phyloP scores from a whole-genome alignment of 2,329 filamentous ascomycete species.

The Fusarium mundagurra region DNA sequence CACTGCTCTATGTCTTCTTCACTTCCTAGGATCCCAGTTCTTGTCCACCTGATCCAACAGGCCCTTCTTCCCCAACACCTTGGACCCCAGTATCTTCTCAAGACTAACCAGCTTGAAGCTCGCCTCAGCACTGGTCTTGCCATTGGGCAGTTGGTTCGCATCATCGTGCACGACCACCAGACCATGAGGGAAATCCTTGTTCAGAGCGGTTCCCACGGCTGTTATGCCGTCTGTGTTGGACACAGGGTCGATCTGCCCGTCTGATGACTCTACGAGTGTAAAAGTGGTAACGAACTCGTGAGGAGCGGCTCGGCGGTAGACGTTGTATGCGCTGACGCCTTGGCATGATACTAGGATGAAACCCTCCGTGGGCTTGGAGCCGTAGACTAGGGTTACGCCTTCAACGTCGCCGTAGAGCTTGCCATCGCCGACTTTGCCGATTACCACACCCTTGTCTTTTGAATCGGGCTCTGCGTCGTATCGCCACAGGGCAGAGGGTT shows the following conservation, averaged over 20 bases:
- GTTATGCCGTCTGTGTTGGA: conserved; percentile 64
- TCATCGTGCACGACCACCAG: conserved; percentile 64
- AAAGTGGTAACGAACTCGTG: conserved; percentile 62
- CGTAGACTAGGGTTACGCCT: conserved; percentile 61
- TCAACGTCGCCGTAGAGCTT: conserved; percentile 63
- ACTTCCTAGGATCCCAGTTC: conserved; percentile 53
- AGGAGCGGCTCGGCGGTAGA: conserved; percentile 59
- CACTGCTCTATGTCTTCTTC: neutral
- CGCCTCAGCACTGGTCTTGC: conserved; percentile 56
- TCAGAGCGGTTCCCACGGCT: conserved; percentile 56
- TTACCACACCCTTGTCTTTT: conserved; percentile 45
- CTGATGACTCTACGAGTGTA: conserved; percentile 54
- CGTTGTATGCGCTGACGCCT: conserved; percentile 62
- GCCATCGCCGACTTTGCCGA: conserved; percentile 58
- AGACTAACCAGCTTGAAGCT: conserved; percentile 62
- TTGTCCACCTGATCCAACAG: conserved; percentile 50
- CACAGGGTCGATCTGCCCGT: conserved; percentile 58
- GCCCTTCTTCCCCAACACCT: conserved; percentile 35
- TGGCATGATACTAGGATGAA: conserved; percentile 64
- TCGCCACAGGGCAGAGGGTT: conserved; percentile 61
- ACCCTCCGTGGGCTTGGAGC: conserved; percentile 53
- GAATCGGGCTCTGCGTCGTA: conserved; percentile 61
- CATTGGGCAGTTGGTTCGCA: conserved; percentile 59
- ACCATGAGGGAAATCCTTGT: conserved; percentile 54
- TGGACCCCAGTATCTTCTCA: conserved; percentile 50